These are phyloP conservation scores for Guyanaporus albipodus DNA, from an alignment of 768 basidiomycete species.

Conservation along the genomic window DNA sequence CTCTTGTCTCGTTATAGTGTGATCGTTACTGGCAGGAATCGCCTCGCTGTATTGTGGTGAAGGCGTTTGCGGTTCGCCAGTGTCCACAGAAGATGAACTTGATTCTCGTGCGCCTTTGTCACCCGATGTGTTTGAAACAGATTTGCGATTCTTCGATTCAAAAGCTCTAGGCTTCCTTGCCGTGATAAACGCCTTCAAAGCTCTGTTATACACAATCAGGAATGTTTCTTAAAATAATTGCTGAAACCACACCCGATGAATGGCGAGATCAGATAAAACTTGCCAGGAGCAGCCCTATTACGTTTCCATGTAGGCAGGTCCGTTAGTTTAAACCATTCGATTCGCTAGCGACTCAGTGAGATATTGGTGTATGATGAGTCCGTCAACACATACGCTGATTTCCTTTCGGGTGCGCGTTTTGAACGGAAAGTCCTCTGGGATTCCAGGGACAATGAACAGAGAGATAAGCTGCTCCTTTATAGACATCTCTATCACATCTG, in stretches of 20 bases:
- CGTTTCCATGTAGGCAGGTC: slow-evolving; percentile 94
- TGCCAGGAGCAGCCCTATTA: slow-evolving; percentile 62
- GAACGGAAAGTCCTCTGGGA: slow-evolving; percentile 86
- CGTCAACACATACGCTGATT: slow-evolving; percentile 71
- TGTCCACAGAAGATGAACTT: slow-evolving; percentile 63
- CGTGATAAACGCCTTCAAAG: slow-evolving; percentile 62
- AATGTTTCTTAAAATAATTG: neutral
- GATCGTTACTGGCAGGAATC: slow-evolving; percentile 19
- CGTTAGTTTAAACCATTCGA: slow-evolving; percentile 88
- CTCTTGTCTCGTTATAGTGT: slow-evolving; percentile 24
- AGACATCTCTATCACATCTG: slow-evolving; percentile 76
- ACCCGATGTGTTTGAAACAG: slow-evolving; percentile 18
- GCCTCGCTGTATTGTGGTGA: slow-evolving; percentile 55
- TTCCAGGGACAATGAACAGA: slow-evolving; percentile 82
- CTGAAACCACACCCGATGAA: slow-evolving; percentile 70
- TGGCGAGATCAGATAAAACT: slow-evolving; percentile 93
- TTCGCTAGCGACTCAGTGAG: slow-evolving; percentile 59
- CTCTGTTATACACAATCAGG: slow-evolving; percentile 14
- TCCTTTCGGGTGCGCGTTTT: slow-evolving; percentile 95
- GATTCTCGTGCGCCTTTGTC: slow-evolving; percentile 50
- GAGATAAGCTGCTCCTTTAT: slow-evolving; percentile 91
- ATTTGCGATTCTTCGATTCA: slow-evolving; percentile 36
- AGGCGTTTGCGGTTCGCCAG: slow-evolving; percentile 58
- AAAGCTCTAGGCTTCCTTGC: slow-evolving; percentile 53
- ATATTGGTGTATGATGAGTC: slow-evolving; percentile 2